Conservation (phyloP, 345 rosid species). For the Lumnitzera littorea region DNA sequence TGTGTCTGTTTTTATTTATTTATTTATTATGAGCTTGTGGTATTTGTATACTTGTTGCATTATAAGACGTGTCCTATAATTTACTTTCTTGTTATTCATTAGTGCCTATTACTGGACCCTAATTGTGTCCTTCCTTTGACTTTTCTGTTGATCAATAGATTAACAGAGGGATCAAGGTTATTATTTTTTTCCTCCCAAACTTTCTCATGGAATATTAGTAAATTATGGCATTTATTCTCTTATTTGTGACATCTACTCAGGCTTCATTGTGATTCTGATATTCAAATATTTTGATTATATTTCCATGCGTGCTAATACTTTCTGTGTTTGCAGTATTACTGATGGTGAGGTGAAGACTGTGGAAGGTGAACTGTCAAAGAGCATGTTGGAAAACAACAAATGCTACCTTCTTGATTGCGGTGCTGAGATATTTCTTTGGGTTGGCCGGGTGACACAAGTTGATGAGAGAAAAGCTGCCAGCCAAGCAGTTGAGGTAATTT, state of each 20-base stretch:
- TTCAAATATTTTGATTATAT: too few species aligned
- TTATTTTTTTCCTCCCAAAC: too few species aligned
- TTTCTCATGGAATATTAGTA: background rate
- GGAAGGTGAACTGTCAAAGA: conserved; percentile 72
- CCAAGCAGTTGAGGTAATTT: conserved; percentile 80
- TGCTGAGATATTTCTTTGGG: conserved; percentile 88
- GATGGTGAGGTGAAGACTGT: conserved; percentile 50
- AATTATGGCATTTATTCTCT: background rate
- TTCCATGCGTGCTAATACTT: conserved; percentile 5
- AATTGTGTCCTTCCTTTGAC: too few species aligned
- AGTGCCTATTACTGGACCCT: too few species aligned
- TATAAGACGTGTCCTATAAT: too few species aligned
- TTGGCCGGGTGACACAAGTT: conserved; percentile 94
- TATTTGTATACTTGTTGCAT: too few species aligned
- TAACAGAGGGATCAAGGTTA: too few species aligned
- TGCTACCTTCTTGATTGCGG: conserved; percentile 85
- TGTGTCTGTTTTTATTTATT: too few species aligned
- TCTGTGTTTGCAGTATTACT: conserved; percentile 43
- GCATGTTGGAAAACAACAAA: conserved; percentile 72
- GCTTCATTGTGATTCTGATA: too few species aligned
- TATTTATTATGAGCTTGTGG: too few species aligned
- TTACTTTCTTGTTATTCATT: background rate
- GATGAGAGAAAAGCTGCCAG: conserved; percentile 90
- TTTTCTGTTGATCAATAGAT: too few species aligned
- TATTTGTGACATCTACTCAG: background rate